A percentile compares a stretch with the other conserved stretches of the same genome.
phyloP scores from a whole-genome alignment of 306 rosid genomes.

The Cicer yamashitae region DNA sequence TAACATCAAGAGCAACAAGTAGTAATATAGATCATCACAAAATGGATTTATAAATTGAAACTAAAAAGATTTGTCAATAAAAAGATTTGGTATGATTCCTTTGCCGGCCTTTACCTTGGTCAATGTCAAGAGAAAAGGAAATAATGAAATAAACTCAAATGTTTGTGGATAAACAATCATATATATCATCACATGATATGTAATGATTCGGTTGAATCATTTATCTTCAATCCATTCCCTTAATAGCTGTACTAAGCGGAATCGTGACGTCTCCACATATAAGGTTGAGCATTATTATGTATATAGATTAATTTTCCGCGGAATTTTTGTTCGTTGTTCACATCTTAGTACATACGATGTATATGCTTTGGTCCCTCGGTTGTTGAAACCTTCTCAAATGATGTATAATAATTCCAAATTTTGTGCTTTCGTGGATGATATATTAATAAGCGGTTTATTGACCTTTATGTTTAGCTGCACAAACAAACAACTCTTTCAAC shows the following conservation, averaged over 20 bases:
- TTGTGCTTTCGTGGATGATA: slow-evolving; percentile 6
- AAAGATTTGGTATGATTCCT: slow-evolving; percentile 26
- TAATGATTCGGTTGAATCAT: background rate
- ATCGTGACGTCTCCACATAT: slow-evolving; percentile 11
- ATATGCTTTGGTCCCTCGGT: background rate
- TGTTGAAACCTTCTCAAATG: slow-evolving; percentile 18
- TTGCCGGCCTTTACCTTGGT: slow-evolving; percentile 22
- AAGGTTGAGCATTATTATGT: background rate
- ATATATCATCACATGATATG: slow-evolving; percentile 1
- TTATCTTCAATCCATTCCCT: background rate
- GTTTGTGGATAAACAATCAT: background rate
- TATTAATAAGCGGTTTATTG: slow-evolving; percentile 18
- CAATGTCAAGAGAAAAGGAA: background rate
- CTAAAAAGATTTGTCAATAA: background rate
- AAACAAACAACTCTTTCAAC: slow-evolving; percentile 24
- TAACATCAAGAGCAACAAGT: too few relatives aligned
- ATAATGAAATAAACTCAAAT: slow-evolving; percentile 26
- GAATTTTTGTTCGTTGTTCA: slow-evolving; percentile 19
- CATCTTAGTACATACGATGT: slow-evolving; percentile 1
- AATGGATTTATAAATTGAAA: background rate
- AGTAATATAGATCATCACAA: background rate
- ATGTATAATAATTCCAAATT: slow-evolving; percentile 27
- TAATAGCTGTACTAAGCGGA: background rate
- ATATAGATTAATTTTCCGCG: slow-evolving; percentile 1
- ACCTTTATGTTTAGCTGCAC: slow-evolving; percentile 40